Evolutionary conservation across 2,329 filamentous ascomycete species (phyloP), one percentile per base, ranked within the genome.

Genomic region (Cercospora beticola): DNA sequence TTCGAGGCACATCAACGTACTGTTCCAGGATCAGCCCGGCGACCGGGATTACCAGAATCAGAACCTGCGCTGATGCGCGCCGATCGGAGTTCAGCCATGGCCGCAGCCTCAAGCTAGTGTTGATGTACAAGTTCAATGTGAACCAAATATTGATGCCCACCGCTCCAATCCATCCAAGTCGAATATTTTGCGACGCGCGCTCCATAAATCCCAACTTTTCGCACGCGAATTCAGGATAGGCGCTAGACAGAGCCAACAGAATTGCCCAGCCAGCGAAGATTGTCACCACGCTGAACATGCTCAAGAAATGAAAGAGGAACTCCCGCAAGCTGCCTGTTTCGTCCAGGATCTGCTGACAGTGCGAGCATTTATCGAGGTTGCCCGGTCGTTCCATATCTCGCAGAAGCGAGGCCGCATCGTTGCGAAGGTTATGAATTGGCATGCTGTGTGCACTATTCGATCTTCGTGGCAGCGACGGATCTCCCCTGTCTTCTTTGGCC

Each of bases 301-400:
- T 56, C 8, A 26, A 26, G n/a, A 46, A 18, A 30, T 67, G 65
- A 26, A 67, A 57, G 21, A 26, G 21, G 49, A 67, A 33, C 23
- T 61, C 26, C 16, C 18, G 6, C 18, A 23, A 3, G 40, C 36
- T 28, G n/a, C 21, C 2, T 33, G 28, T 43, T 33, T 28, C 3
- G 31, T 62, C 12, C 59, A 5, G 18, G 8, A 33, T 7, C 40
- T 46, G 59, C 54, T n/a, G 21, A 57, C n/a, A 28, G 23, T 57
- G 54, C n/a, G 54, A 16, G 28, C 54, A 57, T 18, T 9, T 43
- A 18, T 7, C 1, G 10, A 23, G 5, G 9, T 40, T 28, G 59
- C 8, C 3, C 31, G 31, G 9, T 23, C 59, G 30, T 16, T 57
- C 23, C 23, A 57, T 14, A 28, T 57, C 54, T 16, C 14, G 54